Conservation (phyloP, 2,329 filamentous ascomycete species). For the Phaeosphaeriaceae sp. region DNA sequence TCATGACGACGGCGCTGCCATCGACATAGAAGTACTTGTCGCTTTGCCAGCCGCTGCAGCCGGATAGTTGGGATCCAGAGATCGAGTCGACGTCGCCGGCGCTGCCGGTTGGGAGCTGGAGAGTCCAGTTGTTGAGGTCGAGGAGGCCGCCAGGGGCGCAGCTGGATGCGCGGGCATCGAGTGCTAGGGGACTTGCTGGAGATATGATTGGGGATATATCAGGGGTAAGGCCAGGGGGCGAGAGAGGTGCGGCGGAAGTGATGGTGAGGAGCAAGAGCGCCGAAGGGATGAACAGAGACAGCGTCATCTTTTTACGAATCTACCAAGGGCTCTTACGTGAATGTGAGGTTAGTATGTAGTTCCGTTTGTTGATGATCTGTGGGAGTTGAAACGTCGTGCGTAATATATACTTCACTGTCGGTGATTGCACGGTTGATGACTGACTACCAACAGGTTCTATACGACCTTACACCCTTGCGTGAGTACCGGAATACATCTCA, state of each 20-base stretch:
- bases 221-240: constrained; percentile 8
- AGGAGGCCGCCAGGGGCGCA: constrained; percentile 31
- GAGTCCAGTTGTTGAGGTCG: constrained; percentile 33
- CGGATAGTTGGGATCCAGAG: constrained; percentile 37
- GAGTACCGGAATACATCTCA: neutral
- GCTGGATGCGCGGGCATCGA: neutral
- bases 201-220: constrained; percentile 7
- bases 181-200: constrained; percentile 1
- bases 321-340: too few species aligned
- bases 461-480: neutral
- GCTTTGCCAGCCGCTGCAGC: constrained; percentile 45
- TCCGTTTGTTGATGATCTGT: too few species aligned
- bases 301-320: neutral
- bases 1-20: constrained; percentile 49
- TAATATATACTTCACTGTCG: neutral
- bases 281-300: constrained; percentile 11
- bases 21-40: constrained; percentile 44
- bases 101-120: constrained; percentile 51
- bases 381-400: neutral
- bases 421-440: neutral
- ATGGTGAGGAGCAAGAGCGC: constrained; percentile 9
- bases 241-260: constrained; percentile 12
- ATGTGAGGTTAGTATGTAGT: too few species aligned
- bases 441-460: neutral
- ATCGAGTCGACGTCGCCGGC: constrained; percentile 38